Evolutionary conservation across 2,329 filamentous ascomycete genomes (phyloP), one percentile per base, ranked within the genome.

Genomic region (Apiospora arundinis): DNA sequence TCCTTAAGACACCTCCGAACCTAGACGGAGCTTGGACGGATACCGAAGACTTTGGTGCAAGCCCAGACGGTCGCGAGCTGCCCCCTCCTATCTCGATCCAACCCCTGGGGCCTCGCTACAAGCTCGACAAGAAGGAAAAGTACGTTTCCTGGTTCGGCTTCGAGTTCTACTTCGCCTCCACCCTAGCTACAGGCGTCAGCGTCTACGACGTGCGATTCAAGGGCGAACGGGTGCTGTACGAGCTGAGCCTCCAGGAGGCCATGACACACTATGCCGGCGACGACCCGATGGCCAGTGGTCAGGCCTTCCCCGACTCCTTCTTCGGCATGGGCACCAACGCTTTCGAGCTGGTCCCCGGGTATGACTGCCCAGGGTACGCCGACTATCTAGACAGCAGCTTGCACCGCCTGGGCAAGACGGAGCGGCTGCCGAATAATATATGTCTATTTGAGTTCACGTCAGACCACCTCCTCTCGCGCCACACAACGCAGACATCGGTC

Each of bases 31-130:
- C 78, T 23, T 84, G 83, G 83, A 78, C 80, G 7, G 73, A 77
- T 18, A 82, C 80, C 0, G 79, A 82, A 71, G 77, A 77, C 52
- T 71, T 76, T 40, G 80, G 81, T 11, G 71, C 75, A 2, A 71
- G 75, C 0, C 75, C 80, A 7, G 78, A 77, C 2, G 81, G 86
- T 46, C 88, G 90, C 72, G 85, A 88, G 71, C 80, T 89, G 18
- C 86, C 88, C 0, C 85, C 88, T 1, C 81, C 90, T 16, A 81
- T 83, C 40, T 82, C 86, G 16, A 80, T 90, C 25, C 79, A 80
- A 2, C 79, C 80, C 14, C 76, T 77, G 21, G 77, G 75, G 4
- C 75, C 79, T 21, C 75, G 83, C n/a, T 84, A 80, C 69, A 71
- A 73, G 18, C 73, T 84, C 14, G 82, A 84, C 71, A 71, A 69